Conservation (phyloP, 2,329 filamentous ascomycete genomes). For the Aspergillus ochraceus region DNA sequence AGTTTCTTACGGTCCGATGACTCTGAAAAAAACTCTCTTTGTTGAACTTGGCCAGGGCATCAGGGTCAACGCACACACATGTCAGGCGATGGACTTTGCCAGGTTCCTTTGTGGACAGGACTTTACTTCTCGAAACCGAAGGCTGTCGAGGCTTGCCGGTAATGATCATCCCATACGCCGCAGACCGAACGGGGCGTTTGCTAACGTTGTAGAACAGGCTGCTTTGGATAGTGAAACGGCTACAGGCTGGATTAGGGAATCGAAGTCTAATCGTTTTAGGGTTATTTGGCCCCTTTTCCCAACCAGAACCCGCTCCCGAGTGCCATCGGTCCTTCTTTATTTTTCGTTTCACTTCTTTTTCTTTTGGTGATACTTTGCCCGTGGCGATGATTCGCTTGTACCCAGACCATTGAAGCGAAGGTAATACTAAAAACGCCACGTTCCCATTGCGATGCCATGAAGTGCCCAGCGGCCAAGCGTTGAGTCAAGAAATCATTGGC, state of each 20-base stretch:
- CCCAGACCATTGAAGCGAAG: neutral
- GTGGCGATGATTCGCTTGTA: neutral
- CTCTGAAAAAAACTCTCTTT: neutral
- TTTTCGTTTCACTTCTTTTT: neutral
- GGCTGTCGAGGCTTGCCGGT: no score
- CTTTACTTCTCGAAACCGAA: no score
- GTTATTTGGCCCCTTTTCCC: neutral
- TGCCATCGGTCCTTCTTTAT: no score
- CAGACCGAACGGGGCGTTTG: no score
- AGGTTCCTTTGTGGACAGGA: no score
- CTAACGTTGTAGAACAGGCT: no score
- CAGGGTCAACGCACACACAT: no score
- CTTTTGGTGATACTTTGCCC: neutral
- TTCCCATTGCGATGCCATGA: neutral
- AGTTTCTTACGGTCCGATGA: neutral
- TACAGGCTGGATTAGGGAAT: neutral
- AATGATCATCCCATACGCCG: no score
- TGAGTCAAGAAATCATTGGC: slow-evolving; percentile 10
- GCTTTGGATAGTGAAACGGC: neutral
- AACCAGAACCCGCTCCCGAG: no score
- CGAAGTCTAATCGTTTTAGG: neutral
- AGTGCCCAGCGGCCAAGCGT: slow-evolving; percentile 6
- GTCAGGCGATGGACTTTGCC: no score
- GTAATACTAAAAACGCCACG: neutral
- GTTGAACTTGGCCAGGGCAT: no score